A percentile compares a stretch with the other conserved stretches of the same genome.
Conservation (phyloP, 768 basidiomycete species). For the Hericium erinaceus region DNA sequence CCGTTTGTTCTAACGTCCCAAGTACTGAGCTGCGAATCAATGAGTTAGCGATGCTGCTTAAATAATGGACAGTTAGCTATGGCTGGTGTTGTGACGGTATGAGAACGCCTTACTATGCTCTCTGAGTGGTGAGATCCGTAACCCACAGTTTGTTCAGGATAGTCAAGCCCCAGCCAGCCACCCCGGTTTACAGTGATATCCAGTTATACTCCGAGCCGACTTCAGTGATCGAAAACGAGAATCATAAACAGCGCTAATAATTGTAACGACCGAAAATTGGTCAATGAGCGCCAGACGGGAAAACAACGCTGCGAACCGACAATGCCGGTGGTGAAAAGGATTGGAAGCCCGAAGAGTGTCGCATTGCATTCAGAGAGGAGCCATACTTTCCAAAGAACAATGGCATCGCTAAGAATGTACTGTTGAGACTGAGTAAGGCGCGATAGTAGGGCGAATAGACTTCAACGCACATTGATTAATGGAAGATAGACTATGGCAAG, state of each 20-base stretch:
- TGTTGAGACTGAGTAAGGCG: neutral
- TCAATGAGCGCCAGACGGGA: neutral
- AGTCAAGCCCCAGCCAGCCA: neutral
- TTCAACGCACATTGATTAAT: neutral
- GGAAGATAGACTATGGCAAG: neutral
- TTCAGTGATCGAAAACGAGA: neutral
- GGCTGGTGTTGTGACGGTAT: neutral
- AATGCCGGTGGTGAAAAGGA: neutral
- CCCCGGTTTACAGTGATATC: neutral
- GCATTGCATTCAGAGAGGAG: neutral
- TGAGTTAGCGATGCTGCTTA: neutral
- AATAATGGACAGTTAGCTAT: neutral
- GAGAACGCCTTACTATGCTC: neutral
- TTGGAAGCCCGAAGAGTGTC: neutral
- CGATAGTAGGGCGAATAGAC: neutral
- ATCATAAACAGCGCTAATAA: neutral
- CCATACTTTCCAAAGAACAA: neutral
- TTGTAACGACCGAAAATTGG: neutral
- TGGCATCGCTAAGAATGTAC: neutral
- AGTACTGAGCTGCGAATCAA: neutral
- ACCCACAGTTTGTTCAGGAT: neutral
- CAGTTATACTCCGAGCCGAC: neutral
- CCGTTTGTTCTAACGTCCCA: neutral
- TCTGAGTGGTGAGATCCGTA: neutral
- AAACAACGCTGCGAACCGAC: neutral